Evolutionary conservation across 2,329 filamentous ascomycete species (phyloP), one percentile per base, ranked within the genome.

Genomic region (Ophiognomonia clavigignenti-juglandacearum): DNA sequence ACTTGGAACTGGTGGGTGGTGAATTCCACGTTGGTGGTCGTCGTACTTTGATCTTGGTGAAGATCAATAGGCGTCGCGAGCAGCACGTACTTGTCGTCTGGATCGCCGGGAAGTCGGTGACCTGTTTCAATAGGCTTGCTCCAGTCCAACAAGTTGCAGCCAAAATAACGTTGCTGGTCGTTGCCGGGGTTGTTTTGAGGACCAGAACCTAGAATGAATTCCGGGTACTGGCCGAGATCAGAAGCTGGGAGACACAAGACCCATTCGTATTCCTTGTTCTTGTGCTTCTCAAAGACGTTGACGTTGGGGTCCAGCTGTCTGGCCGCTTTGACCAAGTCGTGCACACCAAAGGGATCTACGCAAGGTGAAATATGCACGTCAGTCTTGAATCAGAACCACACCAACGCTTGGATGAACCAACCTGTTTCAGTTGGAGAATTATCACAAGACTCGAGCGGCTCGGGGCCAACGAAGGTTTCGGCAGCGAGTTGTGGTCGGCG

Each of bases 241-340:
- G 62, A 53, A 47, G 54, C 55, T 38, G 67, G 62, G 51, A 69
- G 63, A 20, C 67, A 67, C 31, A 77, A 58, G 46, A 77, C 58
- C 65, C 69, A 77, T 56, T 77, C 71, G 56, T 73, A 78, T 60
- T 74, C 64, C 67, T 71, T 70, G 63, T 67, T 64, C 52, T 68
- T 60, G 58, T 75, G 72, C 53, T 63, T 68, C 42, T 62, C 57
- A 40, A 72, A 61, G 47, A 70, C 67, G 38, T 64, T 55, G 32
- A 54, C 51, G 44, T 50, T 56, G 53, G 50, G 38, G 39, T 45
- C 39, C 29, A 49, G 34, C n/a, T 36, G 39, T 27, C 49, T 42
- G 24, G 49, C 49, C 10, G 49, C 49, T 29, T 43, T 48, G 27
- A 52, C 49, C 18, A 52, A 36, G 27, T 42, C 46, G 49, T 52